A percentile compares a stretch with the other conserved stretches of the same genome.
Conservation (phyloP, 768 basidiomycete species). For the Auricularia cornea region DNA sequence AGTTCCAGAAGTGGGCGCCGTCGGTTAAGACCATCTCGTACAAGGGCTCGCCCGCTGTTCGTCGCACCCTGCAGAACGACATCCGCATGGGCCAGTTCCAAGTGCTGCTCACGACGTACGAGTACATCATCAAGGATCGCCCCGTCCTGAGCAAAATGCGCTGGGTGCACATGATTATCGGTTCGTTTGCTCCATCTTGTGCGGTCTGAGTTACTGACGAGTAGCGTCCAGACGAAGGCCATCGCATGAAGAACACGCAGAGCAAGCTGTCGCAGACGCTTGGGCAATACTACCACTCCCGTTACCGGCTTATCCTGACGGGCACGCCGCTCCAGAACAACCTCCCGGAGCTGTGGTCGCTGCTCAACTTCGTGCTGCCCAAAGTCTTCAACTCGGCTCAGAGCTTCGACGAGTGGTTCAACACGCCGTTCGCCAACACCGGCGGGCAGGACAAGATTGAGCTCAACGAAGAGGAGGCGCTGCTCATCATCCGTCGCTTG, state of each 20-base stretch:
- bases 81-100: constrained; percentile 79
- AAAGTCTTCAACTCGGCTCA: constrained; percentile 99
- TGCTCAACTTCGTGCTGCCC: constrained; percentile 90
- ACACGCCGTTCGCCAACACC: constrained; percentile 98
- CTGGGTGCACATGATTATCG: constrained; percentile 98
- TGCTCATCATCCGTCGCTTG: constrained; percentile 91
- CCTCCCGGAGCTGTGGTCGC: constrained; percentile 89
- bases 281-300: constrained; percentile 85
- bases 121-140: constrained; percentile 98
- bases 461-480: constrained; percentile 98
- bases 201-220: not conserved
- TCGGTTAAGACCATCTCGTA: constrained; percentile 70
- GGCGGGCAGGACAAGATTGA: constrained; percentile 97
- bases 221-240: constrained; percentile 76
- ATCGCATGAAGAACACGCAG: constrained; percentile 95
- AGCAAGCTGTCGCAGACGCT: constrained; percentile 85
- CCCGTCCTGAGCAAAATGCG: constrained; percentile 81
- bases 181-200: constrained; percentile 28
- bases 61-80: constrained; percentile 69
- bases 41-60: constrained; percentile 84
- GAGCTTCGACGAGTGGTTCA: constrained; percentile 99
- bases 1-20: constrained; percentile 97
- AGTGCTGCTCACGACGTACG: constrained; percentile 89
- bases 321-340: constrained; percentile 97
- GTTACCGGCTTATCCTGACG: constrained; percentile 88